Evolutionary conservation across 306 rosid genomes (phyloP).

Genomic region (Echinosophora koreensis): DNA sequence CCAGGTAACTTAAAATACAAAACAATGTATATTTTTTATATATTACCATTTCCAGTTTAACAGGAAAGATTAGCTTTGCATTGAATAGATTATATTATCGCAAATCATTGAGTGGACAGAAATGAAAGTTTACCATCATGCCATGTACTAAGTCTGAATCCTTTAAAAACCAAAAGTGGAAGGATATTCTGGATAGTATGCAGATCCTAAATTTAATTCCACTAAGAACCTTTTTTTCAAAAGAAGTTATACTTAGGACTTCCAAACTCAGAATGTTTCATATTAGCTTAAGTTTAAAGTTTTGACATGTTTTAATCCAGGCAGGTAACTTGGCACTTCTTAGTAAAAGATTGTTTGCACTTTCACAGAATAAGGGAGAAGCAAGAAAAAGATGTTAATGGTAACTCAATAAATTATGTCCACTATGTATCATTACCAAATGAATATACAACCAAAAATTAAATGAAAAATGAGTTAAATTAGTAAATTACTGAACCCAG

Average conservation of each 20-base stretch:
- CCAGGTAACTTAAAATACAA: background rate
- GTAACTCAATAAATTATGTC: background rate
- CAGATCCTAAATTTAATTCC: constrained; percentile 17
- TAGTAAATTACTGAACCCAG: background rate
- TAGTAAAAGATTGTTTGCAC: background rate
- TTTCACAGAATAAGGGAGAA: constrained; percentile 4
- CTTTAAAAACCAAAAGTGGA: background rate
- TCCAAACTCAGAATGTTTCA: background rate
- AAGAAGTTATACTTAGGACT: background rate
- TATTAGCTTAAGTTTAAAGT: background rate
- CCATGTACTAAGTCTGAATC: background rate
- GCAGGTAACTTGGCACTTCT: background rate
- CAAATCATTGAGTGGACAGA: background rate
- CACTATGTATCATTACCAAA: background rate
- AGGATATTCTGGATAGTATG: background rate
- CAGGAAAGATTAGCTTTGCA: background rate
- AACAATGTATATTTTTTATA: constrained; percentile 15
- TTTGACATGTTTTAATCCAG: background rate
- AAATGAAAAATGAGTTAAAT: background rate
- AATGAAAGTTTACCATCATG: no score
- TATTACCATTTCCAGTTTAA: background rate
- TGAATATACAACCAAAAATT: constrained; percentile 5
- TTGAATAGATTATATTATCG: constrained; percentile 6
- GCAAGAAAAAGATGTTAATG: background rate
- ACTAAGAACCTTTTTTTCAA: background rate